Evolutionary conservation across 2,329 filamentous ascomycete genomes (phyloP).

Genomic region (Colletotrichum sublineola): DNA sequence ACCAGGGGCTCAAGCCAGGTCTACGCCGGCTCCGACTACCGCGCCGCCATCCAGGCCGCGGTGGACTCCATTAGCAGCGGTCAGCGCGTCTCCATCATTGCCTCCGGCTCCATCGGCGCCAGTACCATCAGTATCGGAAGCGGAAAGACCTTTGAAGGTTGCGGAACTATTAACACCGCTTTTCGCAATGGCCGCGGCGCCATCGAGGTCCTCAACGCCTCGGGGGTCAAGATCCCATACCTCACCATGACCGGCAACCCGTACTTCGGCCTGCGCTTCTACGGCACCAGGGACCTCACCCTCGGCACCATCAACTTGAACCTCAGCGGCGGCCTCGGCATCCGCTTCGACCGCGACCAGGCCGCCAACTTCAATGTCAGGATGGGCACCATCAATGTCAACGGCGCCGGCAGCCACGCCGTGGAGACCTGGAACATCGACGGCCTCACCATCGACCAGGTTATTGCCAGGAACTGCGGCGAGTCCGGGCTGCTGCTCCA

Average conservation of each 20-base stretch:
- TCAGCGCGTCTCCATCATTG: conserved; percentile 66
- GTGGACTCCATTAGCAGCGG: conserved; percentile 65
- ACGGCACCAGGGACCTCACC: conserved; percentile 60
- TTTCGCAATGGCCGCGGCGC: conserved; percentile 61
- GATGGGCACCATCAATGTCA: conserved; percentile 66
- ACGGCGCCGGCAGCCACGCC: conserved; percentile 66
- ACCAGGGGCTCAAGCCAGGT: conserved; percentile 58
- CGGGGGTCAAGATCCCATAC: conserved; percentile 66
- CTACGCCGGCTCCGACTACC: conserved; percentile 68
- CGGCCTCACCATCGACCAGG: conserved; percentile 63
- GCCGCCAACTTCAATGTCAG: conserved; percentile 66
- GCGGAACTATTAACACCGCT: conserved; percentile 66
- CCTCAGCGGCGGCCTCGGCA: conserved; percentile 66
- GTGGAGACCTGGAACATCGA: conserved; percentile 73
- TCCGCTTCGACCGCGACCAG: conserved; percentile 69
- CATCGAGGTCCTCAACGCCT: conserved; percentile 64
- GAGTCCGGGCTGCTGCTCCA: conserved; percentile 71
- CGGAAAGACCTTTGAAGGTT: conserved; percentile 70
- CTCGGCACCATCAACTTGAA: conserved; percentile 69
- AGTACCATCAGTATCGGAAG: conserved; percentile 63
- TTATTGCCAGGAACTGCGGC: conserved; percentile 66
- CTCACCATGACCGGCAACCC: conserved; percentile 69
- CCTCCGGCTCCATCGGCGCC: conserved; percentile 68
- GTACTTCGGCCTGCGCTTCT: conserved; percentile 70
- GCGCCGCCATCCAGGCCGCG: conserved; percentile 66